phyloP scores from a whole-genome alignment of 2,329 filamentous ascomycete species.

The Colletotrichum destructivum region DNA sequence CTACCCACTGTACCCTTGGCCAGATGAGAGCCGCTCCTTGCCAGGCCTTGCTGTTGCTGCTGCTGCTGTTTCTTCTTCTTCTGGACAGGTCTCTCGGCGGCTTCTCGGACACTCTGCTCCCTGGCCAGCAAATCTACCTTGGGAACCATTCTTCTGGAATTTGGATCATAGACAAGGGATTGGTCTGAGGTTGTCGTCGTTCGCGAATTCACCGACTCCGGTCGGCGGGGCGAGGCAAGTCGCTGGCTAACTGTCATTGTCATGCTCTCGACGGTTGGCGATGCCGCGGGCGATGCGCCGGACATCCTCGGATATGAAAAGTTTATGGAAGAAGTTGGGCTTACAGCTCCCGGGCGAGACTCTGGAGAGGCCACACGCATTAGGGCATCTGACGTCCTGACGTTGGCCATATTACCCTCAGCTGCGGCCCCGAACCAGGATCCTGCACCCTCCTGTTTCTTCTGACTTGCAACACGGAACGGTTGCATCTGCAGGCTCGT shows the following conservation, averaged over 20 bases:
- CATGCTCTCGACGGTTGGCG: conserved; percentile 46
- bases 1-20: conserved; percentile 69
- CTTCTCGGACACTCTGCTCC: conserved; percentile 58
- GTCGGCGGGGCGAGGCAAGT: conserved; percentile 46
- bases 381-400: conserved; percentile 61
- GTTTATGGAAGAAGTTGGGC: conserved; percentile 67
- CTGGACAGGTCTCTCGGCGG: conserved; percentile 54
- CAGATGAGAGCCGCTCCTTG: conserved; percentile 62
- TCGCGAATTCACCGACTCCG: conserved; percentile 45
- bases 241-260: conserved; percentile 44
- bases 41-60: conserved; percentile 50
- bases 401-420: conserved; percentile 60
- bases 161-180: conserved; percentile 74
- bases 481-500: conserved; percentile 62
- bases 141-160: conserved; percentile 74
- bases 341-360: conserved; percentile 61
- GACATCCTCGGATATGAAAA: conserved; percentile 71
- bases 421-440: conserved; percentile 66
- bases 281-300: conserved; percentile 57
- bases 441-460: conserved; percentile 57
- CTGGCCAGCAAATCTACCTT: conserved; percentile 59
- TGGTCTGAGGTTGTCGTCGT: conserved; percentile 53
- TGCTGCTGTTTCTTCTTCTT: conserved; percentile 52
- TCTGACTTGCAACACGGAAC: conserved; percentile 70
- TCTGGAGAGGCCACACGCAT: conserved; percentile 54